Base-by-base conservation (phyloP, 1,284 basidiomycete species). In the Ganoderma lingzhi region DNA sequence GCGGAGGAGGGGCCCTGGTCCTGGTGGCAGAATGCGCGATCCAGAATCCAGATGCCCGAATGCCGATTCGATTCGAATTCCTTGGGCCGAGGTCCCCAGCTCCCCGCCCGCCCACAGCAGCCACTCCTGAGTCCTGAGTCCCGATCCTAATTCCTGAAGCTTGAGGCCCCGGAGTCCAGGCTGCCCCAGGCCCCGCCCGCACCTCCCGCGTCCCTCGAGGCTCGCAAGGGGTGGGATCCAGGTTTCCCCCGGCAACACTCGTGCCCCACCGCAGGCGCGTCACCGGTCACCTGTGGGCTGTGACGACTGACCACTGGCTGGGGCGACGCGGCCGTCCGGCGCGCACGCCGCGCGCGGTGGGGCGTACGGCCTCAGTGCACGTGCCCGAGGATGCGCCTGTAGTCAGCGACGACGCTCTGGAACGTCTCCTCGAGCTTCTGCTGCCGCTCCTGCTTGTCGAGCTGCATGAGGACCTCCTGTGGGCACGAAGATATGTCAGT, bases 361-460 rank as follows among this genome's bases (percentile, higher is more conserved):
- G 45, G 45, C 45, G 6, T 48, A n/a, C 2, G 14, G 39, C 37
- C 35, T 58, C 65, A 74, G 59, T 72, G 68, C 60, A 75, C 74
- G 61, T 88, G 87, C 1, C 85, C 85, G 53, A 97, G 83, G 76
- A 98, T 92, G 65, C 95, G 89, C 74, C 87, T 86, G 76, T 99
- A 99, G 80, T 97, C 96, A 62, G 95, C 91, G 64, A 87, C 84
- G 17, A 99, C 96, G 69, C 86, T 92, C 78, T 94, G 91, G 82
- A 96, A 99, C 12, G 97, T 99, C 82, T 97, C 95, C 78, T 97
- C 93, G 62, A 99, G 84, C 79, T 97, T 98, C 70, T 93, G 90
- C 66, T 95, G 86, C 56, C 96, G 87, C 78, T 99, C 97, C 63
- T 91, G 85, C 73, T 93, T 92, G 65, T 96, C 93, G 69, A 98